Base-by-base conservation (phyloP, 208 protist genomes). In the Jaenimonas drosophilae region DNA sequence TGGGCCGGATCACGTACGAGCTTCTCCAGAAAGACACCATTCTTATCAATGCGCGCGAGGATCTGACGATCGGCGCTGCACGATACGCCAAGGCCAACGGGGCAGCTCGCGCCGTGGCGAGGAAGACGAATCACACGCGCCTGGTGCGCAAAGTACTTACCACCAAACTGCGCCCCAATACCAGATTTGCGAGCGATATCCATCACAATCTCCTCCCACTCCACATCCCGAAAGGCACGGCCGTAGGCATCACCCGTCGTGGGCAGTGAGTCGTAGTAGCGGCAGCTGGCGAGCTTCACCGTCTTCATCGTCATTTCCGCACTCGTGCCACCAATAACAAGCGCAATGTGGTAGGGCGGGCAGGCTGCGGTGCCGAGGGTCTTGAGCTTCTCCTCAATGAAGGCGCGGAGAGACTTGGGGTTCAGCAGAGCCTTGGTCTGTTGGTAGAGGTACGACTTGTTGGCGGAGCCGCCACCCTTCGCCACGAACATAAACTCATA, bases 221-320 rank as follows among this genome's bases (percentile, higher is more conserved):
- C 94, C 29, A 96, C 38, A 64, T 98, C 95, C 25, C 97, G 82
- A 86, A 97, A 99, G 38, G 94, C 96, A 34, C 85, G 72, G 30
- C 97, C 97, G 46, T 52, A 54, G 57, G 79, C 83, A 57, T 88
- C 80, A 34, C 96, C 93, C 7, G 64, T 88, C 39, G 95, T 98
- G 38, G 94, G 96, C 12, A 98, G 80, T 2, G 76, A 76, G 70
- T 98, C 96, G 69, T 94, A 91, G 73, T 97, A 97, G 44, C 83
- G 76, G 48, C 93, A 86, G 48, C 74, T 91, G 24, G 91, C 95
- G 19, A 96, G 64, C 74, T 98, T 98, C 46, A 98, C 95, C 19
- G 95, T 97, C 72, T 98, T 98, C 69, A 99, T 89, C 38, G 83
- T 98, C 84, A 96, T 74, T 74, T 99, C 96, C 9, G 96, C 96